A percentile compares a stretch with the other conserved stretches of the same genome.
Conservation (phyloP, 148 eudicot genomes). For the Nepenthes mirabilis region DNA sequence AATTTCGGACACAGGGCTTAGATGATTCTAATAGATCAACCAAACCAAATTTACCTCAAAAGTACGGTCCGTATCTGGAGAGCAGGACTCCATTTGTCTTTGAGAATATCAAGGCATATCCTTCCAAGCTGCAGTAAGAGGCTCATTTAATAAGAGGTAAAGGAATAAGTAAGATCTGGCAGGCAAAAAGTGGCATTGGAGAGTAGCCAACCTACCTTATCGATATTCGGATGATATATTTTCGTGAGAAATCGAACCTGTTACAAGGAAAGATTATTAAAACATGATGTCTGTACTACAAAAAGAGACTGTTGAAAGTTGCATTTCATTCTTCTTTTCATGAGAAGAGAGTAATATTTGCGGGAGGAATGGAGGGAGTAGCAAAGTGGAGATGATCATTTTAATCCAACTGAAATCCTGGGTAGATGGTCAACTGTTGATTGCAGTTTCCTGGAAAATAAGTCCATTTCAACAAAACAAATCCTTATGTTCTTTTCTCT, state of each 20-base stretch:
- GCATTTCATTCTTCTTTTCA: too few species aligned
- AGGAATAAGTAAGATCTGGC: background rate
- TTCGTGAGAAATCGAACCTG: conserved; percentile 99
- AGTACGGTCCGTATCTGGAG: conserved; percentile 97
- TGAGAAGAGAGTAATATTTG: too few species aligned
- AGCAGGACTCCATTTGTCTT: conserved; percentile 99
- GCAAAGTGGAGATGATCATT: too few species aligned
- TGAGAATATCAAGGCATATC: conserved; percentile 97
- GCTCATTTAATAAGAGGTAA: background rate
- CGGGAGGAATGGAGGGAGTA: too few species aligned
- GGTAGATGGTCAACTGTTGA: too few species aligned
- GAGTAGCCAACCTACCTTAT: conserved; percentile 47
- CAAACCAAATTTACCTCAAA: conserved; percentile 40
- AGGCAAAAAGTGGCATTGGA: background rate
- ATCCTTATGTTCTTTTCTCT: too few species aligned
- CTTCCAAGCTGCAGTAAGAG: conserved; percentile 68
- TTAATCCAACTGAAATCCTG: too few species aligned
- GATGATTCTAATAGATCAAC: background rate
- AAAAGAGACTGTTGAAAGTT: too few species aligned
- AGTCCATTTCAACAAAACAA: too few species aligned
- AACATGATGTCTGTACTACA: background rate
- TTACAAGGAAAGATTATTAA: conserved; percentile 11
- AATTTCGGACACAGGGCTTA: background rate
- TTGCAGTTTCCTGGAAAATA: too few species aligned
- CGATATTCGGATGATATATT: conserved; percentile 97